Base-by-base conservation (phyloP, 1,284 basidiomycete genomes). In the Puccinia novopanici region DNA sequence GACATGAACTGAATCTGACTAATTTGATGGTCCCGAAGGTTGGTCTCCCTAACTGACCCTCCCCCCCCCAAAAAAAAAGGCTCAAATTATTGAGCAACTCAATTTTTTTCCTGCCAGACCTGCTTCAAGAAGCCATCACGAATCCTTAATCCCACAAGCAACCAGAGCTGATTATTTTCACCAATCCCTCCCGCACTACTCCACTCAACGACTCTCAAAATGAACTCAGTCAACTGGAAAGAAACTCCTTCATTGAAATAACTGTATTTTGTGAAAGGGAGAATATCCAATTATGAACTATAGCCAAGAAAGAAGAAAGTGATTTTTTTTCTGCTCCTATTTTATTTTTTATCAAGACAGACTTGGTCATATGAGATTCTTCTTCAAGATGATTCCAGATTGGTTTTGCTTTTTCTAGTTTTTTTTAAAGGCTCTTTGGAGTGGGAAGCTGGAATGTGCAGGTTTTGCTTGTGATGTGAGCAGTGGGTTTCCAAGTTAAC, bases 241-340 rank as follows among this genome's bases (percentile, higher is more conserved):
- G 63, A 40, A 78, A 68, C n/a, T 67, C 75, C 22, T 78, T 78
- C 48, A n/a, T n/a, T n/a, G n/a, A n/a, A n/a, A n/a, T n/a, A n/a
- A n/a, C n/a, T n/a, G n/a, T n/a, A n/a, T n/a, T n/a, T n/a, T n/a
- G n/a, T n/a, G n/a, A n/a, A n/a, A n/a, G n/a, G n/a, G n/a, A n/a
- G n/a, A n/a, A n/a, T n/a, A n/a, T n/a, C n/a, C n/a, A n/a, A n/a
- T n/a, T n/a, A n/a, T n/a, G n/a, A n/a, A n/a, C n/a, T n/a, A n/a
- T n/a, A n/a, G n/a, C n/a, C n/a, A n/a, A n/a, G n/a, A n/a, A n/a
- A n/a, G n/a, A n/a, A n/a, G n/a, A n/a, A n/a, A n/a, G n/a, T n/a
- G n/a, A n/a, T n/a, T n/a, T n/a, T n/a, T n/a, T n/a, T n/a, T n/a
- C n/a, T n/a, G n/a, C n/a, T n/a, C n/a, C n/a, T n/a, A n/a, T n/a